A percentile compares a stretch with the other conserved stretches of the same genome.
These are phyloP conservation scores for Penicillium sp. DNA, from an alignment of 2,329 filamentous ascomycete species.

Conservation along the genomic window DNA sequence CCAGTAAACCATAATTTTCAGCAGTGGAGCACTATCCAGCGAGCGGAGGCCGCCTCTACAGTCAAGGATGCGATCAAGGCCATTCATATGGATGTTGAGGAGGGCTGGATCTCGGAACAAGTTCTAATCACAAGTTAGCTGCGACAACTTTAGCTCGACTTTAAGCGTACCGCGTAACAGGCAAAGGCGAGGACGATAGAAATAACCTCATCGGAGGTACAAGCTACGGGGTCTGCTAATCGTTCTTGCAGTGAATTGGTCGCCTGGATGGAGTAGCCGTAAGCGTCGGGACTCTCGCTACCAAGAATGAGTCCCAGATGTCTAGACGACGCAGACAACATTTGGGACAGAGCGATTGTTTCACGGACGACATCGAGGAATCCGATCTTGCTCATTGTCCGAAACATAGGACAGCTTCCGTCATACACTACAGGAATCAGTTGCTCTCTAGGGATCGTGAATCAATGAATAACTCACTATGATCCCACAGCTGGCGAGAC, in stretches of 20 bases:
- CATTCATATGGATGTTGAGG: neutral
- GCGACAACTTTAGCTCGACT: neutral
- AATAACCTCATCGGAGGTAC: neutral
- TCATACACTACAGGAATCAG: neutral
- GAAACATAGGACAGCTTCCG: neutral
- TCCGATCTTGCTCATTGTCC: neutral
- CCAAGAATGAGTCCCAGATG: neutral
- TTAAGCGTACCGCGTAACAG: neutral
- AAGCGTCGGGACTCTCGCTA: neutral
- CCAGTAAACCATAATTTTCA: neutral
- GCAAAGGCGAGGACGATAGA: neutral
- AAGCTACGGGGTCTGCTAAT: neutral
- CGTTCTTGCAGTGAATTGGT: neutral
- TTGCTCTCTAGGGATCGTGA: neutral
- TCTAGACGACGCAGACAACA: neutral
- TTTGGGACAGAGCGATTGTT: neutral
- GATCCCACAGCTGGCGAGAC: conserved; percentile 1
- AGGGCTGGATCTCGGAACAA: neutral
- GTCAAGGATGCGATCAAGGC: neutral
- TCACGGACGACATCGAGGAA: conserved; percentile 1
- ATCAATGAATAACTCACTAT: neutral
- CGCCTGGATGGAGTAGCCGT: neutral
- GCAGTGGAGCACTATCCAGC: neutral
- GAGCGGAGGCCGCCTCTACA: neutral
- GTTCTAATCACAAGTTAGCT: neutral